Evolutionary conservation across 495 filamentous ascomycete genomes (phyloP), one percentile per base, ranked within the genome.

Genomic region (Penicillium lagena): DNA sequence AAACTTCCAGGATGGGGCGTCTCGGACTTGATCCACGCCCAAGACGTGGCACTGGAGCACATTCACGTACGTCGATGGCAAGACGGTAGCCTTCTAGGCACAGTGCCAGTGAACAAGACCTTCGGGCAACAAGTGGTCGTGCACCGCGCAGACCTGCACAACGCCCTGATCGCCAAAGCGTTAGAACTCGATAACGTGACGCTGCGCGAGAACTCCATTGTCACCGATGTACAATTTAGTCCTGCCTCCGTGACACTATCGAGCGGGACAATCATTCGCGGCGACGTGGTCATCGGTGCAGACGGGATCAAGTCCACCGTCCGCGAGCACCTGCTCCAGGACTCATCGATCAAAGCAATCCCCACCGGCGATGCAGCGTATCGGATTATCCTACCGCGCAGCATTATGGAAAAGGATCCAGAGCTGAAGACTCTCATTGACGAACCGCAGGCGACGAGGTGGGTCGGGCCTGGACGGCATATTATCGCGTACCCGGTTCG

Each of bases 301-400:
- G 73, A 76, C 30, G 73, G 71, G 7, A 67, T 74, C 47, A 74
- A 70, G 37, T 74, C 71, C 7, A 52, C 46, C 1, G 45, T 73
- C 14, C 62, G 71, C 7, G 48, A 47, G 30, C 51, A 63, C 12
- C 43, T 66, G 4, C 51, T 68, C 32, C 46, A 55, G 7, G 61
- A 65, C 27, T 29, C 51, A 5, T 40, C 45, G 1, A 50, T 64
- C 17, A 54, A 60, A 17, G 59, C 66, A 9, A 52, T 64, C 9
- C 41, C 69, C 1, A 72, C 69, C 0, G 65, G 68, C 27, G 69
- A 76, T 43, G 66, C 69, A 2, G 71, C 70, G 7, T 76, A 72
- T 43, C 59, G 69, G 7, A 69, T 74, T 5, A 55, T 71, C 36
- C 48, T 75, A 2, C 58, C 67, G 0, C 58, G 61, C 30, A 54